Percentiles rank a stretch among this genome's conserved stretches.
Conservation (phyloP, 1,284 basidiomycete species). For the Taiwanofungus camphoratus region DNA sequence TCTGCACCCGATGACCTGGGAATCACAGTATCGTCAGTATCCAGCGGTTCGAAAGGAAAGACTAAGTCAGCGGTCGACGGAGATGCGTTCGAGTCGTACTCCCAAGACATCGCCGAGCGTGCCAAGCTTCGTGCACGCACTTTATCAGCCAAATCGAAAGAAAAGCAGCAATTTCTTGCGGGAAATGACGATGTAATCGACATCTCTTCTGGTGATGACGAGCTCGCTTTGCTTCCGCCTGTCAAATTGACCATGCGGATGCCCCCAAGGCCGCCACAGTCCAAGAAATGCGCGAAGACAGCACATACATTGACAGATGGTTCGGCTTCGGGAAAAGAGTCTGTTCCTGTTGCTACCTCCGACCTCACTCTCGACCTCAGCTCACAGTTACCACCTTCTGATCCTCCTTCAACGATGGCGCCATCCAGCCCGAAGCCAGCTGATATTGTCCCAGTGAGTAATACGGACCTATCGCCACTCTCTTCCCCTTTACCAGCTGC, state of each 20-base stretch:
- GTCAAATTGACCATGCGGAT: slow-evolving; percentile 12
- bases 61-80: neutral
- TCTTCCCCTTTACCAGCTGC: slow-evolving; percentile 24
- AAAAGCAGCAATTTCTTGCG: slow-evolving; percentile 8
- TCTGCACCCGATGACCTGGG: no score
- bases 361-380: slow-evolving; percentile 18
- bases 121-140: slow-evolving; percentile 36
- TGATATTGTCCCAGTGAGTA: neutral
- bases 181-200: slow-evolving; percentile 24
- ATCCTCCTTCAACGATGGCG: slow-evolving; percentile 22
- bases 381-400: slow-evolving; percentile 30
- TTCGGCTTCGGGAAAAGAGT: slow-evolving; percentile 24
- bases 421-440: slow-evolving; percentile 10
- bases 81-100: slow-evolving; percentile 8
- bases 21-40: no score
- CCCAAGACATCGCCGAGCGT: slow-evolving; percentile 38
- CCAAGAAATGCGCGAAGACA: slow-evolving; percentile 10
- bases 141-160: slow-evolving; percentile 23
- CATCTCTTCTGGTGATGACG: slow-evolving; percentile 28
- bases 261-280: slow-evolving; percentile 10
- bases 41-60: neutral
- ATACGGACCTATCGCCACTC: slow-evolving; percentile 16
- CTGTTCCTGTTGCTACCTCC: slow-evolving; percentile 25
- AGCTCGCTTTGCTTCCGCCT: slow-evolving; percentile 18
- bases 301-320: slow-evolving; percentile 8